Percentiles rank a stretch among this genome's conserved stretches.
Evolutionary conservation across 257 asterid genomes (phyloP).

Genomic region (Solanum pennellii): DNA sequence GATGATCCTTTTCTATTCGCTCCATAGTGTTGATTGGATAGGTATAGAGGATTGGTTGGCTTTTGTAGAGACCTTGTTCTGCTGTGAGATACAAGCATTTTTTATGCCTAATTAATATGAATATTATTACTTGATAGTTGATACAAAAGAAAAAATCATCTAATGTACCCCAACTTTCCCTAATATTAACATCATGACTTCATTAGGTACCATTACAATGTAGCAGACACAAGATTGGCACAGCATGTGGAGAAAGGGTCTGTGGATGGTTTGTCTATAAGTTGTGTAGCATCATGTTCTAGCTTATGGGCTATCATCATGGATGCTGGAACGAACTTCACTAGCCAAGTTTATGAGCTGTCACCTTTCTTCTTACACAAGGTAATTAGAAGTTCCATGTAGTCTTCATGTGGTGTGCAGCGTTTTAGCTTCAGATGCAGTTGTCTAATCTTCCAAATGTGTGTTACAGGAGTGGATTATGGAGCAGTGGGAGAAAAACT

Average conservation of each 20-base stretch:
- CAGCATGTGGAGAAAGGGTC: constrained; percentile 36
- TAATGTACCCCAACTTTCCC: not conserved
- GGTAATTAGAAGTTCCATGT: constrained; percentile 8
- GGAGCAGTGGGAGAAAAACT: constrained; percentile 44
- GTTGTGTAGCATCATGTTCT: constrained; percentile 40
- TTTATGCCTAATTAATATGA: not conserved
- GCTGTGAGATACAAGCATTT: not conserved
- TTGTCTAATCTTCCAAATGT: not conserved
- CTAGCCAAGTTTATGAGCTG: constrained; percentile 31
- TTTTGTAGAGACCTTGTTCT: not conserved
- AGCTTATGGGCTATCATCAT: constrained; percentile 39
- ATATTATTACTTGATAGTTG: not conserved
- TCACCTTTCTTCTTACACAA: constrained; percentile 29
- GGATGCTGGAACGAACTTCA: constrained; percentile 38
- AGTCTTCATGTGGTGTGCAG: not conserved
- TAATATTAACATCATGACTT: not conserved
- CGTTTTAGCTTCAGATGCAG: not conserved
- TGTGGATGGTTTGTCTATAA: constrained; percentile 29
- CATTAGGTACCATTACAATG: constrained; percentile 36
- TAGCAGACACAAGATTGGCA: constrained; percentile 24
- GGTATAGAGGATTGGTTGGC: not conserved
- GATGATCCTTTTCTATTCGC: not conserved
- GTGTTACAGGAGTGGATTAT: constrained; percentile 33
- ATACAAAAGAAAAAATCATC: not conserved
- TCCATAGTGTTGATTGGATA: not conserved